Percentiles rank a stretch among this genome's conserved stretches.
phyloP scores from a whole-genome alignment of 2,329 filamentous ascomycete genomes.

The Fusarium poae region DNA sequence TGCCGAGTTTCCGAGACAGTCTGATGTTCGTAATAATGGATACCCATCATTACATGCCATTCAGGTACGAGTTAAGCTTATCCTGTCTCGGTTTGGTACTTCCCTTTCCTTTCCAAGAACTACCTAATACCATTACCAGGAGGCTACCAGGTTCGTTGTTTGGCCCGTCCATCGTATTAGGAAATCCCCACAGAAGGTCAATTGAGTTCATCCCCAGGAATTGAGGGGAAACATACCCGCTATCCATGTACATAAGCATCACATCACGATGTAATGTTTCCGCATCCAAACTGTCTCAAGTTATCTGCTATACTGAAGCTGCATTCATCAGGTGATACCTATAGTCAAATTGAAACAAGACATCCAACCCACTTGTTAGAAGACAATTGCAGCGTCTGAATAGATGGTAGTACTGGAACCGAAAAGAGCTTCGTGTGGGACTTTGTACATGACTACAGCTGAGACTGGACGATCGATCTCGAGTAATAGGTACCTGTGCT shows the following conservation, averaged over 20 bases:
- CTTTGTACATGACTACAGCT: slow-evolving; percentile 14
- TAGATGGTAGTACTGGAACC: not conserved
- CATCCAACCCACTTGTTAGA: not conserved
- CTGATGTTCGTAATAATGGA: slow-evolving; percentile 8
- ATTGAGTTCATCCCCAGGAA: not conserved
- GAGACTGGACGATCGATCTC: not conserved
- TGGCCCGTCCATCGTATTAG: slow-evolving; percentile 40
- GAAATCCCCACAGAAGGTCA: slow-evolving; percentile 22
- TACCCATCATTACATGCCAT: slow-evolving; percentile 4
- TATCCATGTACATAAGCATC: not conserved
- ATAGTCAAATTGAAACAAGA: slow-evolving; percentile 7
- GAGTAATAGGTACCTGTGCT: not conserved
- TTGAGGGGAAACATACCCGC: slow-evolving; percentile 18
- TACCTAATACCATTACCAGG: too few relatives aligned
- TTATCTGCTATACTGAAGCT: not conserved
- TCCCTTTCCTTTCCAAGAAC: not conserved
- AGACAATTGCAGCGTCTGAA: not conserved
- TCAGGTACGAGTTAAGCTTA: slow-evolving; percentile 30
- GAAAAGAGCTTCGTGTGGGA: not conserved
- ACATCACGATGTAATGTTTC: slow-evolving; percentile 3
- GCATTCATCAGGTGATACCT: slow-evolving; percentile 7
- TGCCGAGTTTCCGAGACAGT: slow-evolving; percentile 13
- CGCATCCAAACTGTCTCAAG: not conserved
- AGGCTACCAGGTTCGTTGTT: slow-evolving; percentile 7
- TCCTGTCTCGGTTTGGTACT: slow-evolving; percentile 25